Base-by-base conservation (phyloP, 768 basidiomycete genomes). In the Hypholoma sublateritium region DNA sequence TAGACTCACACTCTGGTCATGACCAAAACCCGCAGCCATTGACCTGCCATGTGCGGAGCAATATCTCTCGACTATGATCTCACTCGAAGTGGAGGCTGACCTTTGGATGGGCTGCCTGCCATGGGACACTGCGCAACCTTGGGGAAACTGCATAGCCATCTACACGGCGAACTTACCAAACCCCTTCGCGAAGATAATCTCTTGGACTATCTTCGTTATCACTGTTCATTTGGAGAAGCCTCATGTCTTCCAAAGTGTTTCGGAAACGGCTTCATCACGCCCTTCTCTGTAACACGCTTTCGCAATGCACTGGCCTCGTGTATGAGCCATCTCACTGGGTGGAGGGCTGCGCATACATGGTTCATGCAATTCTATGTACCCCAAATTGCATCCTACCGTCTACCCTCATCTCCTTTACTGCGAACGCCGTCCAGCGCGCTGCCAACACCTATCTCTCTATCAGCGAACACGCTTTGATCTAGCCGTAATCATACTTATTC, bases 291-390 rank as follows among this genome's bases (percentile, higher is more conserved):
- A 32, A 37, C 66, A 62, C 46, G 62, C 59, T 37, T 39, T 39
- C 37, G 46, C 64, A 62, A 62, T 56, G 59, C 62, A 59, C 22
- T 39, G 55, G 51, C 67, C 67, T 65, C 64, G 53, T 67, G 66
- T 59, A 42, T 50, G 19, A 55, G 51, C 56, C 52, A 44, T 52
- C 61, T 54, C 32, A 53, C 61, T 64, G 50, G 42, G 53, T 55
- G 52, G 43, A 55, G 45, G 50, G 24, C 45, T 57, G 39, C 46
- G 47, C 53, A 53, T 53, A 42, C 34, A 53, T 35, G 22, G 42
- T 53, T 46, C 43, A 53, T 32, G 42, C 53, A 53, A 42, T 22
- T 46, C 53, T 25, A 59, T 53, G 46, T 58, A 58, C 60, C 51
- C 8, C 46, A 25, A 4, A 16, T 28, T 14, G 25, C 46, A 47